Conservation (phyloP, 2,329 filamentous ascomycete species). For the Exserohilum rostratum region DNA sequence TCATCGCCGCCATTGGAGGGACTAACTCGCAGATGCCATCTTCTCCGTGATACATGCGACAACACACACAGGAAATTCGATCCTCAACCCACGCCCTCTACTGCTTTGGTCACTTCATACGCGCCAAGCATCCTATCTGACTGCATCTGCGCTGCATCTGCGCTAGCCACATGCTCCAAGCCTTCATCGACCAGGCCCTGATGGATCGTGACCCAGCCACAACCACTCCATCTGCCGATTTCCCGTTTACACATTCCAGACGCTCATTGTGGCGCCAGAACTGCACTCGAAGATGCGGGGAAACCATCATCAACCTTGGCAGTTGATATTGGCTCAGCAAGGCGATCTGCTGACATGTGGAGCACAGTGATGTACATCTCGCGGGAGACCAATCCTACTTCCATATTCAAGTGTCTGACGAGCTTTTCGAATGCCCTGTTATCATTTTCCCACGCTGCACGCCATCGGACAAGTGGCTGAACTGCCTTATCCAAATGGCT, state of each 20-base stretch:
- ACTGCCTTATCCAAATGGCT: neutral
- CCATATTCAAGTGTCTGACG: neutral
- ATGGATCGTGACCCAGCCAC: neutral
- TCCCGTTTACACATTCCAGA: neutral
- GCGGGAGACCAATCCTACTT: neutral
- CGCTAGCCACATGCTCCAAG: neutral
- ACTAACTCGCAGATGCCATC: slow-evolving; percentile 1
- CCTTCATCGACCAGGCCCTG: neutral
- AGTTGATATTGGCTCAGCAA: neutral
- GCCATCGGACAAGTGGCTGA: neutral
- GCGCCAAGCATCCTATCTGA: neutral
- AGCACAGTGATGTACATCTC: neutral
- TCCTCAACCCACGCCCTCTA: neutral
- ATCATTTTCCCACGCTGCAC: slow-evolving; percentile 2
- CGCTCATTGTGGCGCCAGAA: neutral
- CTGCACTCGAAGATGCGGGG: neutral
- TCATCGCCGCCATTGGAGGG: slow-evolving; percentile 9
- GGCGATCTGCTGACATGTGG: no score
- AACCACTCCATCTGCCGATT: neutral
- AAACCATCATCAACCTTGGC: neutral
- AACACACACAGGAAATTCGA: neutral
- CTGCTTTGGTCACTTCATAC: neutral
- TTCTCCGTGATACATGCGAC: slow-evolving; percentile 6
- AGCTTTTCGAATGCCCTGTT: neutral
- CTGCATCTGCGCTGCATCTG: neutral